Conservation (phyloP, 306 rosid species). For the Begonia loranthoides region DNA sequence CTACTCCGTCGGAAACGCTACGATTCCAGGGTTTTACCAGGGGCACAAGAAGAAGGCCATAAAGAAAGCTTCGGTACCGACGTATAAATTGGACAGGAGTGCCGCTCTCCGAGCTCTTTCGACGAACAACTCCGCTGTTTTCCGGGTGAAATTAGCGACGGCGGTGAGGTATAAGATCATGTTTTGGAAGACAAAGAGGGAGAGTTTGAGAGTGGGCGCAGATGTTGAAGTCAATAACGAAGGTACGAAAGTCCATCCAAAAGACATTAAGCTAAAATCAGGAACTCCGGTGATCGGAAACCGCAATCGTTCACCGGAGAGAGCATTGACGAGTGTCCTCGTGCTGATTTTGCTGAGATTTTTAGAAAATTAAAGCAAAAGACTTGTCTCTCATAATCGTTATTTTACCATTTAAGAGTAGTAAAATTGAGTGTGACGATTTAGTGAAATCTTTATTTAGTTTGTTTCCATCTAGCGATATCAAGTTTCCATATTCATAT, state of each 20-base stretch:
- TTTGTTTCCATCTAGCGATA: too few species aligned
- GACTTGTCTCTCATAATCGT: too few species aligned
- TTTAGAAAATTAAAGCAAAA: too few species aligned
- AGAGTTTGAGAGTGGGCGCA: slow-evolving; percentile 31
- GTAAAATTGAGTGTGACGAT: too few species aligned
- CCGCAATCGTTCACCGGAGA: too few species aligned
- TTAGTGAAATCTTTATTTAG: too few species aligned
- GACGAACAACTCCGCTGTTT: slow-evolving; percentile 1
- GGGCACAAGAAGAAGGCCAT: slow-evolving; percentile 57
- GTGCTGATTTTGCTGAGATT: too few species aligned
- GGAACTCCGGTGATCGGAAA: slow-evolving; percentile 16
- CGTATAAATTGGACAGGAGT: slow-evolving; percentile 18
- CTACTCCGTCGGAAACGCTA: slow-evolving; percentile 15
- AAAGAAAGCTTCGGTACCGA: neutral
- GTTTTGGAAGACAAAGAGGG: slow-evolving; percentile 48
- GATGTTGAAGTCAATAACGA: slow-evolving; percentile 26
- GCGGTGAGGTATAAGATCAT: slow-evolving; percentile 58
- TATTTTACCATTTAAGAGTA: too few species aligned
- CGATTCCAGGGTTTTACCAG: slow-evolving; percentile 34
- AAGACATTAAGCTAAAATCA: slow-evolving; percentile 43
- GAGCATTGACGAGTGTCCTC: too few species aligned
- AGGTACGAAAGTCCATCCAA: slow-evolving; percentile 19
- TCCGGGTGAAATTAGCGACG: slow-evolving; percentile 50
- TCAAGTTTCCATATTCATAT: too few species aligned
- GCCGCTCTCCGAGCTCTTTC: slow-evolving; percentile 1